Percentiles rank a stretch among this genome's conserved stretches.
These are phyloP conservation scores for Neofusicoccum kwambonambiense DNA, from an alignment of 2,329 filamentous ascomycete species.

Conservation along the genomic window DNA sequence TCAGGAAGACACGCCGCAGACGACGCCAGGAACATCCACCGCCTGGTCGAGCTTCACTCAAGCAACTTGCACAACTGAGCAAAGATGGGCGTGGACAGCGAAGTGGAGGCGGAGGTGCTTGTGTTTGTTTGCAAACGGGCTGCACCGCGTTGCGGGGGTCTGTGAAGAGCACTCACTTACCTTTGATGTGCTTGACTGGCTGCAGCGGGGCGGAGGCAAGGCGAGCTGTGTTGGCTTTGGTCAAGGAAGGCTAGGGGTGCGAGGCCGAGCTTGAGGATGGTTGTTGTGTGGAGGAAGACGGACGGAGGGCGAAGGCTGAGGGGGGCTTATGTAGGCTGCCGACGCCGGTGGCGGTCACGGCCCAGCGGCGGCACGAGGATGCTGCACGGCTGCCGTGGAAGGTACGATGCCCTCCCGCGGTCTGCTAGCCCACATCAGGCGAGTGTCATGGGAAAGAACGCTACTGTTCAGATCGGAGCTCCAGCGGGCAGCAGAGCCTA, in stretches of 20 bases:
- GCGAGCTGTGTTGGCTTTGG: background rate
- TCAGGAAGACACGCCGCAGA: background rate
- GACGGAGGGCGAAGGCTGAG: slow-evolving; percentile 1
- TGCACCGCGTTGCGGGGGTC: background rate
- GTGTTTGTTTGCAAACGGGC: background rate
- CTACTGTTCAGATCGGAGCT: no score
- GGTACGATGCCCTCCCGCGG: no score
- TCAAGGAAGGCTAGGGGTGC: background rate
- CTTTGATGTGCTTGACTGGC: background rate
- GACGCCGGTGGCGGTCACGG: background rate
- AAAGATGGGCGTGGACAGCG: background rate
- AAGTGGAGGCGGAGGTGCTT: background rate
- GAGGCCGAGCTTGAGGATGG: slow-evolving; percentile 7
- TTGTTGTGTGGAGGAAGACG: slow-evolving; percentile 9
- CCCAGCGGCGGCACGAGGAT: background rate
- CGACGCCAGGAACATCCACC: background rate
- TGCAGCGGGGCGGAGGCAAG: background rate
- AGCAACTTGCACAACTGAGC: background rate
- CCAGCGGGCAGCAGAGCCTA: no score
- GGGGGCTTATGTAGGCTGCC: background rate
- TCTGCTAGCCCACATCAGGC: no score
- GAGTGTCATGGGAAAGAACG: no score
- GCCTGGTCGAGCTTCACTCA: background rate
- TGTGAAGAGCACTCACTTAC: background rate
- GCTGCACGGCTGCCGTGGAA: no score